Evolutionary conservation across 495 filamentous ascomycete species (phyloP).

Genomic region (Penicillium waksmanii): DNA sequence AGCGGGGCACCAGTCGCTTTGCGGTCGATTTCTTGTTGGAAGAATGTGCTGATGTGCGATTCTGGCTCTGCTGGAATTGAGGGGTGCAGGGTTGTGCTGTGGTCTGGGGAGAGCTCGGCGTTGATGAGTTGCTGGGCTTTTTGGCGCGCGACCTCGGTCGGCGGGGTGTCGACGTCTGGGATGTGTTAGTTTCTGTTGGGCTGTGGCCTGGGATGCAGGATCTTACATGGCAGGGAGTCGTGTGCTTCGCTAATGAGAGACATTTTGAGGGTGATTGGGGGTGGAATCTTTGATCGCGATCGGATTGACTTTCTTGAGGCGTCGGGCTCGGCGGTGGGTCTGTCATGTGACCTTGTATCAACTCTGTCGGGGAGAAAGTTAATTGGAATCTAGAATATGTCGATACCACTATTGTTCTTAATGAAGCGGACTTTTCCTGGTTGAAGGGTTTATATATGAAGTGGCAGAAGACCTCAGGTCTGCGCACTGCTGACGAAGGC

Average conservation of each 20-base stretch:
- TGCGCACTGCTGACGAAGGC: background rate
- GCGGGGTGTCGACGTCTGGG: conserved; percentile 71
- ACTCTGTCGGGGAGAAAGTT: background rate
- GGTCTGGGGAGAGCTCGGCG: conserved; percentile 59
- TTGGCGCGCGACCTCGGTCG: conserved; percentile 60
- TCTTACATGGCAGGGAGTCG: conserved; percentile 83
- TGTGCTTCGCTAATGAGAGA: conserved; percentile 71
- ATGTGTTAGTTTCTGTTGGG: conserved; percentile 19
- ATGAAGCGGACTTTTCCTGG: background rate
- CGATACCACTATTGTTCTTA: background rate
- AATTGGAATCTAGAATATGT: background rate
- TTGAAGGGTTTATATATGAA: background rate
- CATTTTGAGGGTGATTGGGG: conserved; percentile 47
- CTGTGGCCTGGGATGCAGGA: background rate
- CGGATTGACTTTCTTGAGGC: conserved; percentile 5
- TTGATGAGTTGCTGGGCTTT: conserved; percentile 66
- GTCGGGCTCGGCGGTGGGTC: background rate
- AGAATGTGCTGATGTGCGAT: conserved; percentile 59
- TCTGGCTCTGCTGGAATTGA: conserved; percentile 42
- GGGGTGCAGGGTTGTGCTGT: conserved; percentile 40
- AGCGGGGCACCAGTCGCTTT: conserved; percentile 58
- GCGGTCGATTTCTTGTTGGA: conserved; percentile 65
- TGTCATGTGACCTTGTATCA: conserved; percentile 7
- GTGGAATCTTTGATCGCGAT: conserved; percentile 2
- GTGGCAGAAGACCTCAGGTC: background rate